These are phyloP conservation scores for Grammothele lineata DNA, from an alignment of 768 basidiomycete genomes.

Conservation along the genomic window DNA sequence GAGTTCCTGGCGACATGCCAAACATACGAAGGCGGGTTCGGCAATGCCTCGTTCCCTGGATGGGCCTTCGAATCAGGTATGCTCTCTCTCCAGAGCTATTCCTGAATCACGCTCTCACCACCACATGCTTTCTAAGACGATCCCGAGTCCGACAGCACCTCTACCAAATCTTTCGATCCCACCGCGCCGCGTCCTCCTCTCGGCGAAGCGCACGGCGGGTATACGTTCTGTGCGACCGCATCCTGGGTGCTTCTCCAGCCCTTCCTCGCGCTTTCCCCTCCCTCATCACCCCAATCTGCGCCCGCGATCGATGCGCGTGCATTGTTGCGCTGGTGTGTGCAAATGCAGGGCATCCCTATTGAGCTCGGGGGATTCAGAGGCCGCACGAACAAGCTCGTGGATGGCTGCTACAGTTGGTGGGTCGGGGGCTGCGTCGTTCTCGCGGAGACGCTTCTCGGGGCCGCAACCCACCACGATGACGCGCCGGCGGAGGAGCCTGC, in stretches of 20 bases:
- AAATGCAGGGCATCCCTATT: conserved; percentile 78
- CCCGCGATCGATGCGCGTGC: conserved; percentile 52
- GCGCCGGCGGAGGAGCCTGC: conserved; percentile 21
- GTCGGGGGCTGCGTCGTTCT: conserved; percentile 85
- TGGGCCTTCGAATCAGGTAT: conserved; percentile 23
- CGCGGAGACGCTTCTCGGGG: conserved; percentile 50
- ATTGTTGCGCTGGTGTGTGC: conserved; percentile 75
- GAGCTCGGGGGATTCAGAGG: conserved; percentile 94
- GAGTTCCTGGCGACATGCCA: conserved; percentile 87
- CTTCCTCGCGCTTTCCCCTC: conserved; percentile 30
- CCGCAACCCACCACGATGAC: conserved; percentile 16
- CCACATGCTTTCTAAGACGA: conserved; percentile 33
- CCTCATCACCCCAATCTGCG: conserved; percentile 14
- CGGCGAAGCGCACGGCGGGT: conserved; percentile 97
- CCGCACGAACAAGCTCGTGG: conserved; percentile 96
- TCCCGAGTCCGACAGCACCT: conserved; percentile 1
- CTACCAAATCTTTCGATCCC: no score
- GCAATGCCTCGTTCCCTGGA: conserved; percentile 25
- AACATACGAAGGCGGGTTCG: conserved; percentile 95
- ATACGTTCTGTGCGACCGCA: conserved; percentile 91
- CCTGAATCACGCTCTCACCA: no score
- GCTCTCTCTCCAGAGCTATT: conserved; percentile 39
- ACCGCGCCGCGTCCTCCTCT: conserved; percentile 62
- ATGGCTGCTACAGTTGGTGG: conserved; percentile 99
- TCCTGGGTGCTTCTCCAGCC: conserved; percentile 77